Evolutionary conservation across 2,329 filamentous ascomycete genomes (phyloP), one percentile per base, ranked within the genome.

Genomic region (Berkeleyomyces rouxiae): DNA sequence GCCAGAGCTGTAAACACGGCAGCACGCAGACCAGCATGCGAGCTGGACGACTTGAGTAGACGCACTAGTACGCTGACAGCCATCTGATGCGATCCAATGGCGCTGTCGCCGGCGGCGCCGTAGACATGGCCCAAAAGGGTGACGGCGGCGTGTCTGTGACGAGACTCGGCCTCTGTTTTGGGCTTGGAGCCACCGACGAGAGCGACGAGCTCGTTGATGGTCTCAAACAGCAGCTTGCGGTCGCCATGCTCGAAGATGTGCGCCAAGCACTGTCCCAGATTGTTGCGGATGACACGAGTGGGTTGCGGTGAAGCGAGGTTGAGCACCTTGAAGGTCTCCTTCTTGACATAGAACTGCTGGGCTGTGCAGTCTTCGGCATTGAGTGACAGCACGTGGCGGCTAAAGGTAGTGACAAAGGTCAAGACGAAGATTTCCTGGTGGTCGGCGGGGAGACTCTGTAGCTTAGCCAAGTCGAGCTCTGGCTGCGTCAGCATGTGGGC

Each of bases 371-470:
- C 87, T 68, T 96, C 89, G 66, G 84, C 79, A 61, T 84, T 82
- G 57, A 97, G 81, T 13, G 77, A 77, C 61, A 84, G 79, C 53
- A 95, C 87, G 78, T 96, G 88, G 68, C 86, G 87, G 66, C 84
- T 86, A 63, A 99, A 79, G 65, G 87, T 83, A 37, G 90, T 87
- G 43, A 91, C 87, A 71, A 95, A 96, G 36, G 86, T 95, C 65
- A 99, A 80, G 66, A 99, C 82, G 73, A 93, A 95, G 10, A 99
- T 82, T 70, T 96, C 91, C 74, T 99, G 93, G 73, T 99, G 93
- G 75, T 99, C 93, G 61, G 88, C 84, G 51, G 92, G 89, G 57
- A 97, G 82, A 61, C 88, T 81, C 74, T 96, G 87, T 58, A 99
- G 84, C 79, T 96, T 96, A 69, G 85, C 77, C 68, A 96, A 76